These are phyloP conservation scores for Vigna reflexopilosa DNA, from an alignment of 306 rosid genomes.

Conservation along the genomic window DNA sequence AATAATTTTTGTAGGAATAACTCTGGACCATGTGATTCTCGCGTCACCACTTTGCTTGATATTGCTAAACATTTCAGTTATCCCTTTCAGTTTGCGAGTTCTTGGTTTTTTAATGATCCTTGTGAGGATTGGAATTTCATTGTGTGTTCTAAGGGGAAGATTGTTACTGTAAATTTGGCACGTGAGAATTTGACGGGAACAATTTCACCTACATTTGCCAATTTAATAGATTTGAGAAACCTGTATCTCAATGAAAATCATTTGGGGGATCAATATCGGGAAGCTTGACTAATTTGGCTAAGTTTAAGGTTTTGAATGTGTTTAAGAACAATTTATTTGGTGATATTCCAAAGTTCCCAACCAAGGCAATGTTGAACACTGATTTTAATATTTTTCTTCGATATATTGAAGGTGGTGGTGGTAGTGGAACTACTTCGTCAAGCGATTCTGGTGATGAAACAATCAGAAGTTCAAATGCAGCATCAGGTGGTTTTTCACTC, in stretches of 20 bases:
- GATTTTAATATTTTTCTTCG: slow-evolving; percentile 66
- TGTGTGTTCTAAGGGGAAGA: slow-evolving; percentile 50
- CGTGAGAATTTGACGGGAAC: slow-evolving; percentile 57
- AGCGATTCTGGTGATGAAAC: neutral
- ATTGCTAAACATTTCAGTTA: slow-evolving; percentile 60
- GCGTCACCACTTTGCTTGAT: slow-evolving; percentile 57
- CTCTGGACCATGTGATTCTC: slow-evolving; percentile 58
- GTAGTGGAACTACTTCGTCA: slow-evolving; percentile 44
- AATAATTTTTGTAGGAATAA: slow-evolving; percentile 56
- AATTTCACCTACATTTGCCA: slow-evolving; percentile 72
- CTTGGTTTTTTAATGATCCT: slow-evolving; percentile 59
- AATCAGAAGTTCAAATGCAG: neutral
- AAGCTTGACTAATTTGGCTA: slow-evolving; percentile 50
- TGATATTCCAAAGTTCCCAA: slow-evolving; percentile 56
- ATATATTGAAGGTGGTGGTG: slow-evolving; percentile 50
- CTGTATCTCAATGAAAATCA: slow-evolving; percentile 54
- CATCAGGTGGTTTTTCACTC: neutral
- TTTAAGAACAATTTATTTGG: slow-evolving; percentile 70
- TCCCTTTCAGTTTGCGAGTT: slow-evolving; percentile 49
- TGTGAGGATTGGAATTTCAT: slow-evolving; percentile 54
- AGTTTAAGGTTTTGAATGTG: slow-evolving; percentile 61
- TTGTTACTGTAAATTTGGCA: slow-evolving; percentile 52
- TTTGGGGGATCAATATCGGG: slow-evolving; percentile 66
- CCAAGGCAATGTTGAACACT: slow-evolving; percentile 48
- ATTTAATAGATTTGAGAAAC: slow-evolving; percentile 57